phyloP scores from a whole-genome alignment of 2,329 filamentous ascomycete species.

The Juglanconis juglandina region DNA sequence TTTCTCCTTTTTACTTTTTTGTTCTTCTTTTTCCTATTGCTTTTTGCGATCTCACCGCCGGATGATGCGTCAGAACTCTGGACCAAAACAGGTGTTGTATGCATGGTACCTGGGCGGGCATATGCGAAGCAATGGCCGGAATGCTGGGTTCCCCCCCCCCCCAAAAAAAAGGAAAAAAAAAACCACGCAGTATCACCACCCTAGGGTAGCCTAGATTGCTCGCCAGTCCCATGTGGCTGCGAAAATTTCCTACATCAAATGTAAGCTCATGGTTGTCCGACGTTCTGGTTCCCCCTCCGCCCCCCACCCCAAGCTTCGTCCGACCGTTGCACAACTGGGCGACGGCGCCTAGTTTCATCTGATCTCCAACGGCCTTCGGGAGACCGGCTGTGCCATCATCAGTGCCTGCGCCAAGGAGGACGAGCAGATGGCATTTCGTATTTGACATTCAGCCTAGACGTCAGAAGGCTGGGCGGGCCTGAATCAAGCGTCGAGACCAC shows the following conservation, averaged over 20 bases:
- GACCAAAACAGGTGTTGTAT: not conserved
- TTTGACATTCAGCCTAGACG: no score
- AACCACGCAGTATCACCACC: no score
- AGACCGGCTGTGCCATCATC: not conserved
- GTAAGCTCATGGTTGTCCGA: no score
- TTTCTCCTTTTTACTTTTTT: conserved; percentile 9
- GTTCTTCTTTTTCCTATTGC: conserved; percentile 4
- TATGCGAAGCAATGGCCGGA: not conserved
- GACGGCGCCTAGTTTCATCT: not conserved
- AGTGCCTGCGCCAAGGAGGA: not conserved
- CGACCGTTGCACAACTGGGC: no score
- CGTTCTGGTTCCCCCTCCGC: no score
- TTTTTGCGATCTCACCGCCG: conserved; percentile 11
- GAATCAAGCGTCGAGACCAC: no score
- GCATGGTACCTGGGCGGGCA: not conserved
- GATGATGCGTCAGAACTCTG: not conserved
- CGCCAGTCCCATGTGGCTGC: no score
- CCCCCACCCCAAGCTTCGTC: not conserved
- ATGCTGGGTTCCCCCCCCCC: not conserved
- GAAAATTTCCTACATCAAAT: no score
- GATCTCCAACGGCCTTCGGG: not conserved
- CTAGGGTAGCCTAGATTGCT: no score
- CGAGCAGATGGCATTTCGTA: not conserved
- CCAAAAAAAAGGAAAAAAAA: no score
- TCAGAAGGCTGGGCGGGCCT: no score